Conservation (phyloP, 2,329 filamentous ascomycete species). For the Apiospora marii region DNA sequence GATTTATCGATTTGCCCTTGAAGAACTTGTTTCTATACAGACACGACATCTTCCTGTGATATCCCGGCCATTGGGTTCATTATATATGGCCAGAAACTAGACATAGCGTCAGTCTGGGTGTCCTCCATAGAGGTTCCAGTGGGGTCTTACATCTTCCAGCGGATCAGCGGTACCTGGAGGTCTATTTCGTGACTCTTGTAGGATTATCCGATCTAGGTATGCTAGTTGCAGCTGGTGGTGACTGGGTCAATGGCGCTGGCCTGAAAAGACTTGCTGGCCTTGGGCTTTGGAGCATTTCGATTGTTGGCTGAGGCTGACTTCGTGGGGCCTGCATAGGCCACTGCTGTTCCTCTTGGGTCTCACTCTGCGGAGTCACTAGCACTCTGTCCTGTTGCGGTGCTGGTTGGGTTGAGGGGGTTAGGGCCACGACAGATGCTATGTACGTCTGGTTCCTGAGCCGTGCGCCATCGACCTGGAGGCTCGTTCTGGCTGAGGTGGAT, state of each 20-base stretch:
- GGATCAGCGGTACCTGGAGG: too few species aligned
- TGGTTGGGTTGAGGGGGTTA: not conserved
- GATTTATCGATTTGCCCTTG: too few species aligned
- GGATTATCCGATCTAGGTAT: too few species aligned
- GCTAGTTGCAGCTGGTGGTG: not conserved
- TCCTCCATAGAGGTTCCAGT: too few species aligned
- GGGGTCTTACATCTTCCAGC: too few species aligned
- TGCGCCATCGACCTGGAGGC: too few species aligned
- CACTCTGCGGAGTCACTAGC: not conserved
- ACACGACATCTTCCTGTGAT: too few species aligned
- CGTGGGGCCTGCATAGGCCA: not conserved
- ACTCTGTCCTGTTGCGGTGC: not conserved
- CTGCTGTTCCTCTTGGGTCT: not conserved
- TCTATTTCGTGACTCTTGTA: too few species aligned
- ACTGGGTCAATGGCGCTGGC: not conserved
- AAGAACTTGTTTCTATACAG: too few species aligned
- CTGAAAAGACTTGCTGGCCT: not conserved
- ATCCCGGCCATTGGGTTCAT: too few species aligned
- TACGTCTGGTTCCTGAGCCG: not conserved
- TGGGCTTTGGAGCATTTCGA: not conserved
- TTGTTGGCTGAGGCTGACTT: not conserved
- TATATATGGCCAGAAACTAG: too few species aligned
- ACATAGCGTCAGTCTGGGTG: too few species aligned
- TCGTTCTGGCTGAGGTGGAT: not conserved
- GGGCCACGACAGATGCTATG: not conserved